These are phyloP conservation scores for Millerago galiae DNA, from an alignment of 805 yeast genomes.

Conservation along the genomic window DNA sequence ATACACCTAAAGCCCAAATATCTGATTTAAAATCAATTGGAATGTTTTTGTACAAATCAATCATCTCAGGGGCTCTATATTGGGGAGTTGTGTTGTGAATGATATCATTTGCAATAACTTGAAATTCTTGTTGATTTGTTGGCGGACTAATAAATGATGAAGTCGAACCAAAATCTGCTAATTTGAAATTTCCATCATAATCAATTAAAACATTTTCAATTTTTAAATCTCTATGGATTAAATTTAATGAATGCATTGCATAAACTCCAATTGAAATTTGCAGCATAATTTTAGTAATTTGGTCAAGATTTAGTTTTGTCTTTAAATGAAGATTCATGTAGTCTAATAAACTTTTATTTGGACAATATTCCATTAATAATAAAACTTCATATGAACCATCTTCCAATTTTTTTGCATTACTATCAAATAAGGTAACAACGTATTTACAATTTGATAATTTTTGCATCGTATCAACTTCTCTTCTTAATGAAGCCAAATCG, in stretches of 20 bases:
- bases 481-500: slow-evolving; percentile 58
- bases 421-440: slow-evolving; percentile 67
- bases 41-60: slow-evolving; percentile 58
- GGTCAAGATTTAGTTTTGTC: slow-evolving; percentile 68
- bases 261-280: slow-evolving; percentile 77
- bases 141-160: slow-evolving; percentile 70
- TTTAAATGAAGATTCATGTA: slow-evolving; percentile 83
- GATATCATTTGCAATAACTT: slow-evolving; percentile 74
- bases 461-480: slow-evolving; percentile 78
- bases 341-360: slow-evolving; percentile 80
- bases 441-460: slow-evolving; percentile 46
- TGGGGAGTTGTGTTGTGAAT: slow-evolving; percentile 93
- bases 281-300: slow-evolving; percentile 75
- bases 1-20: slow-evolving; percentile 80
- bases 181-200: slow-evolving; percentile 58
- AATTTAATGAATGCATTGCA: slow-evolving; percentile 68
- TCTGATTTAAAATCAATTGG: slow-evolving; percentile 80
- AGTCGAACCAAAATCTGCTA: slow-evolving; percentile 93
- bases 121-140: slow-evolving; percentile 64
- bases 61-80: slow-evolving; percentile 82
- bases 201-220: slow-evolving; percentile 90
- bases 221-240: slow-evolving; percentile 90
- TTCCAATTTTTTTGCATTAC: slow-evolving; percentile 60
- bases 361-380: slow-evolving; percentile 88
- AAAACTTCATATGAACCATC: slow-evolving; percentile 72